These are phyloP conservation scores for Saccharomycopsis hybrid DNA, from an alignment of 1,139 yeast genomes.

Conservation along the genomic window DNA sequence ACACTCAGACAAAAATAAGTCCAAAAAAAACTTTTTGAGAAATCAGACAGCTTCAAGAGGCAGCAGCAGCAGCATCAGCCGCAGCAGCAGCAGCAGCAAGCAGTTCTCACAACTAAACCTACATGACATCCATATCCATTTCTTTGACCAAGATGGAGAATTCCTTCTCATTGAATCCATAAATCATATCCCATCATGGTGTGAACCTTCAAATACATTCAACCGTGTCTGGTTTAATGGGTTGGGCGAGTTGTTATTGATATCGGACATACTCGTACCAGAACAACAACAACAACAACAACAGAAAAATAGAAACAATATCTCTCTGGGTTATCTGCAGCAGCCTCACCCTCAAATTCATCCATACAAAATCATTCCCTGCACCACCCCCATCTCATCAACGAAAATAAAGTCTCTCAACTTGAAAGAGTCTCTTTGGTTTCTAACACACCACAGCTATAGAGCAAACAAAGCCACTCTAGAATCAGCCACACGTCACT, in stretches of 20 bases:
- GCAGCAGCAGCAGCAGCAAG: no score
- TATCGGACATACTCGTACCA: conserved; percentile 23
- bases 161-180: conserved; percentile 45
- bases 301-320: no score
- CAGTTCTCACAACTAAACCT: neutral
- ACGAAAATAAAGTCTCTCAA: neutral
- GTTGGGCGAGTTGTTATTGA: conserved; percentile 29
- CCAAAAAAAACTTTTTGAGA: neutral
- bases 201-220: conserved; percentile 34
- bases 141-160: conserved; percentile 53
- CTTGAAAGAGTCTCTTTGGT: conserved; percentile 6
- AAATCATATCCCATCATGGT: conserved; percentile 39
- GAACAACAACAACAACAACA: neutral
- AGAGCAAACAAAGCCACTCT: conserved; percentile 5
- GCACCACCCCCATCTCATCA: no score
- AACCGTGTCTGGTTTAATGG: conserved; percentile 42
- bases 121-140: conserved; percentile 37
- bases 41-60: no score
- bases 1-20: neutral
- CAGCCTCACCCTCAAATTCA: no score
- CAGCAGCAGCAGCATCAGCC: no score
- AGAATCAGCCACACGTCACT: neutral
- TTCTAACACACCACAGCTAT: conserved; percentile 4
- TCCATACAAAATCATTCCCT: no score
- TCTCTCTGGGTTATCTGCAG: no score